Evolutionary conservation across 495 filamentous ascomycete genomes (phyloP).

Genomic region (Penicillium macrosclerotiorum): DNA sequence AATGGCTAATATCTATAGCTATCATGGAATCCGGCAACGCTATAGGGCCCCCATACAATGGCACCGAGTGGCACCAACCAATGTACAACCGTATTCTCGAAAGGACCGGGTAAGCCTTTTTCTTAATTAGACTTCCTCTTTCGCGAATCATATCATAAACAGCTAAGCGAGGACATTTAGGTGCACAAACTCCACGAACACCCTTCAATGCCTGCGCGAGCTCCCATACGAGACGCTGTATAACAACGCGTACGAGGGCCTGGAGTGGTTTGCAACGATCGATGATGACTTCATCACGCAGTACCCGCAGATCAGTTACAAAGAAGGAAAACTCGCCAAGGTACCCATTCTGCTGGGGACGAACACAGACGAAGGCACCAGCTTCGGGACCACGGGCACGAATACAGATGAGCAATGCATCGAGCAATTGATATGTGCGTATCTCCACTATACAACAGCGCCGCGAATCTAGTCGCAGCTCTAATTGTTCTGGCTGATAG

Average conservation of each 20-base stretch:
- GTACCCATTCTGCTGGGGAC: conserved; percentile 47
- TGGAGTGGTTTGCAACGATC: conserved; percentile 44
- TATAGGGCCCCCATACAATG: conserved; percentile 38
- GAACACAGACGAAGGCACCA: conserved; percentile 50
- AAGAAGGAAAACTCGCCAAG: conserved; percentile 32
- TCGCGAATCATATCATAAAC: neutral
- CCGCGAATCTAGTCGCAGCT: neutral
- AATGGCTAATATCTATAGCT: conserved; percentile 23
- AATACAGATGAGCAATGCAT: conserved; percentile 46
- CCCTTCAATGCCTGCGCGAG: conserved; percentile 61
- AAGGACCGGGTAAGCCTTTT: conserved; percentile 23
- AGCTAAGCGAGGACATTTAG: conserved; percentile 27
- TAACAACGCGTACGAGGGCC: conserved; percentile 42
- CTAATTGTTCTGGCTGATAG: conserved; percentile 7
- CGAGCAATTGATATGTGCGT: conserved; percentile 37
- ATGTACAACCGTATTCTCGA: conserved; percentile 40
- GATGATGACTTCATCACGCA: conserved; percentile 51
- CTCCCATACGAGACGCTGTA: conserved; percentile 57
- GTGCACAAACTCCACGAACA: conserved; percentile 54
- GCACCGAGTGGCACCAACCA: conserved; percentile 41
- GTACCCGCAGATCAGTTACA: conserved; percentile 38
- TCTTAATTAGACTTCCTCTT: neutral
- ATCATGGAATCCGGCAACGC: conserved; percentile 69
- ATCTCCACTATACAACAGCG: neutral
- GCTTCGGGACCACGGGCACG: conserved; percentile 44